A percentile compares a stretch with the other conserved stretches of the same genome.
Evolutionary conservation across 495 filamentous ascomycete species (phyloP).

Genomic region (Xylaria scruposa): DNA sequence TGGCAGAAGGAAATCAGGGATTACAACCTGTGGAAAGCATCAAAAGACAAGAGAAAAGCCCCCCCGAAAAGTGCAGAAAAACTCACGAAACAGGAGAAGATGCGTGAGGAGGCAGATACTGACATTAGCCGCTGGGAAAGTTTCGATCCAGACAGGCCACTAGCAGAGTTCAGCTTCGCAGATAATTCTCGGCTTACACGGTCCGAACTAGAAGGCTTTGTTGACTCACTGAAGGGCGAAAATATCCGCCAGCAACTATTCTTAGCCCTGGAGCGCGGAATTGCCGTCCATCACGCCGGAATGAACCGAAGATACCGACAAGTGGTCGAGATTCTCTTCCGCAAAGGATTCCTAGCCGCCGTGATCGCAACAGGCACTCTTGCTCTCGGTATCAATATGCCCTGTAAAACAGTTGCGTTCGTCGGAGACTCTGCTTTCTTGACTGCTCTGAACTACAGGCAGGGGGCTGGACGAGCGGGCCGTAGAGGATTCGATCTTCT

Average conservation of each 20-base stretch:
- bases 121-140: conserved; percentile 61
- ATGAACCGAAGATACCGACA: conserved; percentile 80
- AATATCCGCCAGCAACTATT: conserved; percentile 57
- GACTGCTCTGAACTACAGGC: conserved; percentile 76
- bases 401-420: conserved; percentile 82
- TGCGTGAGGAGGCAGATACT: conserved; percentile 58
- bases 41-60: conserved; percentile 41
- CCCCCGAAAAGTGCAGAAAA: conserved; percentile 49
- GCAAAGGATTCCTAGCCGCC: conserved; percentile 73
- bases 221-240: conserved; percentile 52
- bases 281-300: conserved; percentile 79
- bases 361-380: conserved; percentile 80
- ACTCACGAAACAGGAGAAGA: conserved; percentile 58
- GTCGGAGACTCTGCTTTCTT: conserved; percentile 73
- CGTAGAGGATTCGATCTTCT: conserved; percentile 81
- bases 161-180: conserved; percentile 69
- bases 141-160: conserved; percentile 70
- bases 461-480: conserved; percentile 77
- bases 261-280: conserved; percentile 64
- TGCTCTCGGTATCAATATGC: conserved; percentile 83
- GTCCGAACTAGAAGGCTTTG: conserved; percentile 60
- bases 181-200: conserved; percentile 59
- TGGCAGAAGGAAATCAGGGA: conserved; percentile 64
- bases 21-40: conserved; percentile 59
- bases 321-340: conserved; percentile 73